Percentiles rank a stretch among this genome's conserved stretches.
Evolutionary conservation across 2,329 filamentous ascomycete genomes (phyloP).

Genomic region (Alternaria brassicae): DNA sequence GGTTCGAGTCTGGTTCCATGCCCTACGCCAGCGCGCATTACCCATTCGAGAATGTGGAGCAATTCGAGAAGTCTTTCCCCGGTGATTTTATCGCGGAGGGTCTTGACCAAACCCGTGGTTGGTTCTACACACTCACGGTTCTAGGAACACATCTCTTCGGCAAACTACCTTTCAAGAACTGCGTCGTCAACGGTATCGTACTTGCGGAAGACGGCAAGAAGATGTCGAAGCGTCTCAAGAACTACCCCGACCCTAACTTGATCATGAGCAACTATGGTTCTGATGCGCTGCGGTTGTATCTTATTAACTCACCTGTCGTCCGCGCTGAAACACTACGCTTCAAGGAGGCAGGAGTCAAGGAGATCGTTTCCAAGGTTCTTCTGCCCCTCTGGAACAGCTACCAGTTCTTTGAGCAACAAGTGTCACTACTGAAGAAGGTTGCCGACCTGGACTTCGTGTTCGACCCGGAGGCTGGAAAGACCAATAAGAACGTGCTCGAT

Average conservation of each 20-base stretch:
- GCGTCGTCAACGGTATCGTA: slow-evolving; percentile 94
- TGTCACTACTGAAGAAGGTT: slow-evolving; percentile 84
- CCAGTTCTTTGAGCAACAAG: slow-evolving; percentile 94
- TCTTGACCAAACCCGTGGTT: slow-evolving; percentile 90
- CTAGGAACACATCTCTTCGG: slow-evolving; percentile 88
- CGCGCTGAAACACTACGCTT: slow-evolving; percentile 89
- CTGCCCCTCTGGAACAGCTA: slow-evolving; percentile 95
- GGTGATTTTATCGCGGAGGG: slow-evolving; percentile 95
- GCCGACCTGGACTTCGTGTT: slow-evolving; percentile 79
- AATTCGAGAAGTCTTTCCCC: slow-evolving; percentile 81
- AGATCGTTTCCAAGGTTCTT: slow-evolving; percentile 90
- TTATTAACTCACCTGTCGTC: slow-evolving; percentile 96
- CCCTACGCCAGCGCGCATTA: slow-evolving; percentile 91
- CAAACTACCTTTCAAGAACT: slow-evolving; percentile 88
- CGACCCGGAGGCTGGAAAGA: slow-evolving; percentile 75
- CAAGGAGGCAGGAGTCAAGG: slow-evolving; percentile 90
- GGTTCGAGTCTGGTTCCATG: slow-evolving; percentile 97
- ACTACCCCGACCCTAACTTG: slow-evolving; percentile 86
- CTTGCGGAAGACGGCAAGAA: slow-evolving; percentile 96
- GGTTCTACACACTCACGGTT: slow-evolving; percentile 94
- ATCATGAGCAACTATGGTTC: slow-evolving; percentile 90
- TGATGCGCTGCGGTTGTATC: slow-evolving; percentile 89
- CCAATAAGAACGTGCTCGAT: slow-evolving; percentile 92
- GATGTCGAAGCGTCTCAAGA: slow-evolving; percentile 97
- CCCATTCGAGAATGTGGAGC: slow-evolving; percentile 85